Evolutionary conservation across 1,284 basidiomycete genomes (phyloP).

Genomic region (Papiliotrema fonsecae): DNA sequence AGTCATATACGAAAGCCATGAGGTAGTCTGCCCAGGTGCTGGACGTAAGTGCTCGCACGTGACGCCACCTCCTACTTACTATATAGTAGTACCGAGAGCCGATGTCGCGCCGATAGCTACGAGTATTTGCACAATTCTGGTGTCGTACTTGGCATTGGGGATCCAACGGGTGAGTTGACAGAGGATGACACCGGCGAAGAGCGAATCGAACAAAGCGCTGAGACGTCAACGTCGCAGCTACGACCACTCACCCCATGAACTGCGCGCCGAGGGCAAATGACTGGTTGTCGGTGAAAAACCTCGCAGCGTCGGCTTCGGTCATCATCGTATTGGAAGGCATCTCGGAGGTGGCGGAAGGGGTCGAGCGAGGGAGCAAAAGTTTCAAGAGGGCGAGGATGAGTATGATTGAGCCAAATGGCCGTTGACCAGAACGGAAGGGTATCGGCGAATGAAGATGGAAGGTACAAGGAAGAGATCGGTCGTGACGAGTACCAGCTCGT

Average conservation of each 20-base stretch:
- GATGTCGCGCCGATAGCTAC: conserved; percentile 2
- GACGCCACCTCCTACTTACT: neutral
- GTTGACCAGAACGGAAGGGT: no score
- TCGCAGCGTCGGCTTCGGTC: neutral
- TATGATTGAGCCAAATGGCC: no score
- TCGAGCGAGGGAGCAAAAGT: no score
- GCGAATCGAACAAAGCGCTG: conserved; percentile 5
- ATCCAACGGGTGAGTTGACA: conserved; percentile 12
- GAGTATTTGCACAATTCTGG: neutral
- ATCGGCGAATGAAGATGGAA: no score
- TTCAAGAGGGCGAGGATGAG: no score
- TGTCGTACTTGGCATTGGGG: conserved; percentile 5
- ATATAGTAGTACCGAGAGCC: conserved; percentile 4
- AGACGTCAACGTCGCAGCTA: neutral
- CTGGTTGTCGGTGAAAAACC: neutral
- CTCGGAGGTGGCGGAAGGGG: no score
- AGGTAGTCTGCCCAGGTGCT: conserved; percentile 10
- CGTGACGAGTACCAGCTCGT: no score
- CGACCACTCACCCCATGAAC: conserved; percentile 5
- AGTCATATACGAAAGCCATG: conserved; percentile 9
- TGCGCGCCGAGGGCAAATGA: conserved; percentile 1
- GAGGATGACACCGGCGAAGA: conserved; percentile 8
- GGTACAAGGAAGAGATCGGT: no score
- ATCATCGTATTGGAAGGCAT: no score
- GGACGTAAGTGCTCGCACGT: neutral